phyloP scores from a whole-genome alignment of 1,284 basidiomycete genomes.

The Moniliella sp. region DNA sequence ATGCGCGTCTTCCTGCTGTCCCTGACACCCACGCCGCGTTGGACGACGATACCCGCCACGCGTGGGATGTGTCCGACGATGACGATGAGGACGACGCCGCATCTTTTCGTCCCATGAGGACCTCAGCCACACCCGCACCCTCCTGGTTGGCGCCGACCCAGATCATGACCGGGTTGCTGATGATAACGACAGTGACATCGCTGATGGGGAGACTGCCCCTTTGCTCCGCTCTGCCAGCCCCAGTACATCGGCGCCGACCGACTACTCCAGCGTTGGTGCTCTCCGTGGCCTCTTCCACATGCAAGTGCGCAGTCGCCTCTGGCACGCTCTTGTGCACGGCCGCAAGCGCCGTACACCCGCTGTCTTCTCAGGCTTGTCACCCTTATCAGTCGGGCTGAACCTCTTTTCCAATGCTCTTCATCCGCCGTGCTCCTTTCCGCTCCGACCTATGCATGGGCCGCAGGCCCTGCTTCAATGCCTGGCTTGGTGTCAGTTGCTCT shows the following conservation, averaged over 20 bases:
- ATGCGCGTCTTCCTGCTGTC: too few relatives aligned
- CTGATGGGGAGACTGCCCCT: too few relatives aligned
- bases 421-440: constrained; percentile 25
- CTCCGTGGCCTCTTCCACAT: neutral
- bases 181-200: too few relatives aligned
- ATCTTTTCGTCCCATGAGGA: neutral
- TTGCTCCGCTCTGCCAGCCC: neutral
- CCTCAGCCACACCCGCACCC: neutral
- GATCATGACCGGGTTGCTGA: too few relatives aligned
- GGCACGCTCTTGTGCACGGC: neutral
- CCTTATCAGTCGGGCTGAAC: constrained; percentile 22
- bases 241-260: neutral
- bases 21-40: too few relatives aligned
- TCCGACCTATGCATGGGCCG: constrained; percentile 24
- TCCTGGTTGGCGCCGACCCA: neutral
- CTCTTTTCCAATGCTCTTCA: constrained; percentile 22
- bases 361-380: constrained; percentile 6
- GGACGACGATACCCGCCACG: too few relatives aligned
- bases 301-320: neutral
- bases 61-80: constrained; percentile 2
- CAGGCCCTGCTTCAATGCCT: constrained; percentile 12
- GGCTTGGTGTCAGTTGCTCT: constrained; percentile 11
- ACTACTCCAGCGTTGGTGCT: neutral
- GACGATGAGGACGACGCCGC: constrained; percentile 1
- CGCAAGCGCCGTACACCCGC: neutral